phyloP scores from a whole-genome alignment of 768 basidiomycete species.

The Neoboletus subvelutipes region DNA sequence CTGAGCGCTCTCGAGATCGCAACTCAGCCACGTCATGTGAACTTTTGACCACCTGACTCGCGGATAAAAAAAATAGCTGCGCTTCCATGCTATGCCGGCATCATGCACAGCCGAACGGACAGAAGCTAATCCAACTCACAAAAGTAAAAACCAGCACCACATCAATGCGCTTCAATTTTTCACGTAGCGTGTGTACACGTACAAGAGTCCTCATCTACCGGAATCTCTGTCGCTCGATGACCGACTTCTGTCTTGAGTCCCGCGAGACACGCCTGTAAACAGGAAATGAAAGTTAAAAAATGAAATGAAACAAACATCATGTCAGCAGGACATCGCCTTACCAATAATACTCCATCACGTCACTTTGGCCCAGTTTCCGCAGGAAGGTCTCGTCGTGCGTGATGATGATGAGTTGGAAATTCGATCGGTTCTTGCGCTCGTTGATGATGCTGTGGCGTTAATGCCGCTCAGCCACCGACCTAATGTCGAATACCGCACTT shows the following conservation, averaged over 20 bases:
- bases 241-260: slow-evolving; percentile 70
- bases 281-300: not conserved
- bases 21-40: slow-evolving; percentile 12
- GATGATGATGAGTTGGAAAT: slow-evolving; percentile 96
- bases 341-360: slow-evolving; percentile 97
- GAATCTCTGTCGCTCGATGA: slow-evolving; percentile 70
- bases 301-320: not conserved
- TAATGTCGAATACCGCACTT: slow-evolving; percentile 33
- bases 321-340: slow-evolving; percentile 26
- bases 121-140: slow-evolving; percentile 9
- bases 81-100: slow-evolving; percentile 2
- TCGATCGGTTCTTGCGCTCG: slow-evolving; percentile 82
- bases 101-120: not conserved
- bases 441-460: slow-evolving; percentile 76
- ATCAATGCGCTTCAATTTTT: not conserved
- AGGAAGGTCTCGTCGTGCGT: slow-evolving; percentile 98
- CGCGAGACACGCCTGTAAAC: slow-evolving; percentile 73
- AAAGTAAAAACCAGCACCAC: slow-evolving; percentile 7
- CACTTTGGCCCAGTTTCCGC: slow-evolving; percentile 81
- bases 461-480: not conserved
- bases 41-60: slow-evolving; percentile 6
- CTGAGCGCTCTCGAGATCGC: slow-evolving; percentile 13
- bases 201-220: slow-evolving; percentile 34
- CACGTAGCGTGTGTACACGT: not conserved
- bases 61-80: not conserved